Evolutionary conservation across 2,329 filamentous ascomycete genomes (phyloP).

Genomic region (Diaporthe vaccinii): DNA sequence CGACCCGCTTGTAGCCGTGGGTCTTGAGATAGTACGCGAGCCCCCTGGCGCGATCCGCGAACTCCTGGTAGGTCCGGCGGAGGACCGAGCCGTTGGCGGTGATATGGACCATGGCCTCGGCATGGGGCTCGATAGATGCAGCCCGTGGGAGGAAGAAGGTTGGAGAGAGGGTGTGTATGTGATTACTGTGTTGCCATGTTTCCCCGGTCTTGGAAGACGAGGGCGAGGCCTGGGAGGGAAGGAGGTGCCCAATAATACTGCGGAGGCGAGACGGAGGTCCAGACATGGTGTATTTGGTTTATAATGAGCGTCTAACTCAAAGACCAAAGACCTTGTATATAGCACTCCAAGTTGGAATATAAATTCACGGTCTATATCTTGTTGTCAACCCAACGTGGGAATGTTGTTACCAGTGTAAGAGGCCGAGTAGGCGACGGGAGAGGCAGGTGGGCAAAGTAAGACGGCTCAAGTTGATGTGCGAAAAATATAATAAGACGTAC

Average conservation of each 20-base stretch:
- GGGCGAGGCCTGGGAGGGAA: constrained; percentile 44
- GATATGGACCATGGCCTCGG: constrained; percentile 86
- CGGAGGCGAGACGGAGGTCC: constrained; percentile 71
- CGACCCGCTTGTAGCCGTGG: constrained; percentile 80
- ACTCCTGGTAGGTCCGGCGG: constrained; percentile 82
- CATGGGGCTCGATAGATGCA: constrained; percentile 88
- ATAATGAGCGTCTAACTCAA: background rate
- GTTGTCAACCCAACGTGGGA: background rate
- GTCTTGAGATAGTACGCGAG: constrained; percentile 89
- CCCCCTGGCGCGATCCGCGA: constrained; percentile 87
- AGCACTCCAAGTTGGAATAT: background rate
- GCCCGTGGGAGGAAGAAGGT: constrained; percentile 90
- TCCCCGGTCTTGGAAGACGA: constrained; percentile 38
- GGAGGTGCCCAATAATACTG: constrained; percentile 65
- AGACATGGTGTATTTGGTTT: constrained; percentile 65
- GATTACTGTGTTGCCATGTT: constrained; percentile 61
- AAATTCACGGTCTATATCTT: background rate
- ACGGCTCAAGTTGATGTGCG: background rate
- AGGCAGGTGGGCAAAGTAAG: background rate
- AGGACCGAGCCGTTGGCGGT: constrained; percentile 82
- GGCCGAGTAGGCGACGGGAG: background rate
- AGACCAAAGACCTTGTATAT: background rate
- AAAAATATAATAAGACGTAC: background rate
- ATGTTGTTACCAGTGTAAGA: background rate
- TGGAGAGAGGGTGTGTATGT: constrained; percentile 85